phyloP scores from a whole-genome alignment of 225 moss, liverwort and hornwort genomes.

The Pseudisothecium myosuroides region DNA sequence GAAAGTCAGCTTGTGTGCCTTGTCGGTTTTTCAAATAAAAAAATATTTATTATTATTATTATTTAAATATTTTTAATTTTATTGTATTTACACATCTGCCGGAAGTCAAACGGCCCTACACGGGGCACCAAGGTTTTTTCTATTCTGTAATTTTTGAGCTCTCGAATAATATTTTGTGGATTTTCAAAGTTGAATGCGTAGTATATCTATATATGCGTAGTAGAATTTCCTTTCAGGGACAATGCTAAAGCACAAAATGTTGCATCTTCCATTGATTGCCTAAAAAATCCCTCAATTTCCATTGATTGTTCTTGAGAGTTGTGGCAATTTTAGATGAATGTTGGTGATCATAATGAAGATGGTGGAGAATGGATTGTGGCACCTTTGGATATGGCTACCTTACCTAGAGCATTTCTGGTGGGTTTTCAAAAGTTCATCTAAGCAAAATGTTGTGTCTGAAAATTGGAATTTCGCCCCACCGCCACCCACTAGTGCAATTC shows the following conservation, averaged over 20 bases:
- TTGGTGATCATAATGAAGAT: background rate
- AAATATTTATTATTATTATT: no score
- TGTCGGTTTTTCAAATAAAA: no score
- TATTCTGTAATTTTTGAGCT: background rate
- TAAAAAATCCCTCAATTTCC: background rate
- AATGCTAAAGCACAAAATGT: background rate
- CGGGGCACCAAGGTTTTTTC: no score
- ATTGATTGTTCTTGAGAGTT: no score
- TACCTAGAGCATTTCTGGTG: background rate
- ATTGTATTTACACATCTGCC: no score
- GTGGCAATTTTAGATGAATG: fast-evolving
- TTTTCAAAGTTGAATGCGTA: background rate
- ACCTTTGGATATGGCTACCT: background rate
- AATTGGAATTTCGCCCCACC: background rate
- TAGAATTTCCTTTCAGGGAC: fast-evolving
- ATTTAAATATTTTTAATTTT: no score
- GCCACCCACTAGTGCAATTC: background rate
- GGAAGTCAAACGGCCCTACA: no score
- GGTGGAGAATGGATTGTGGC: background rate
- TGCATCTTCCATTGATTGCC: background rate
- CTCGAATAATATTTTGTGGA: background rate
- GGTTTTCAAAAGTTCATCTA: background rate
- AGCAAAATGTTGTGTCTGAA: fast-evolving
- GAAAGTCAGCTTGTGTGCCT: no score
- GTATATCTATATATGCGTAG: background rate